Percentiles rank a stretch among this genome's conserved stretches.
Conservation (phyloP, 2,329 filamentous ascomycete genomes). For the Fusarium illudens region DNA sequence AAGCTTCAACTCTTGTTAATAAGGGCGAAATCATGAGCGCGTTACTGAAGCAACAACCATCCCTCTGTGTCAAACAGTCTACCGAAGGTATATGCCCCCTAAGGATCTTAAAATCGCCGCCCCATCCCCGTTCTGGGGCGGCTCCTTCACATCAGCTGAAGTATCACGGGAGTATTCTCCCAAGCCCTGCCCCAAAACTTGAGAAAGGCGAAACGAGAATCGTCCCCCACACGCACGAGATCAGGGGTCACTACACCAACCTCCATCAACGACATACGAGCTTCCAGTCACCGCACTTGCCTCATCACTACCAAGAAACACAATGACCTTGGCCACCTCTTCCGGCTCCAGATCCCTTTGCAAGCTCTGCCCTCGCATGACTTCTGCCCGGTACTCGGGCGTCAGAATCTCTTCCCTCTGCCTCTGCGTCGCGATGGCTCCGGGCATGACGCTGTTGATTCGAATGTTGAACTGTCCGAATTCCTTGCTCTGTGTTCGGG, state of each 20-base stretch:
- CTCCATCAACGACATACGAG: constrained; percentile 49
- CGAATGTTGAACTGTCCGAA: constrained; percentile 57
- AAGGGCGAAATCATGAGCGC: too few relatives aligned
- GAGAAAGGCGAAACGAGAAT: neutral
- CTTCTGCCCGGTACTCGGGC: constrained; percentile 50
- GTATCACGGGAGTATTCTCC: too few relatives aligned
- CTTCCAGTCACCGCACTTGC: constrained; percentile 56
- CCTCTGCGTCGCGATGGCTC: constrained; percentile 55
- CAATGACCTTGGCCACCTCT: constrained; percentile 56
- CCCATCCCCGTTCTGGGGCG: too few relatives aligned
- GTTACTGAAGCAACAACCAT: too few relatives aligned
- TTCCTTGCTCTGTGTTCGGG: constrained; percentile 63
- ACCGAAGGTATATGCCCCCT: too few relatives aligned
- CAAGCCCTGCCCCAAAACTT: neutral
- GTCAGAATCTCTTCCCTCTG: constrained; percentile 56
- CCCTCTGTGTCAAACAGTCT: too few relatives aligned
- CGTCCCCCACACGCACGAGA: neutral
- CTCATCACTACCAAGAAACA: constrained; percentile 58
- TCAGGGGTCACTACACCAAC: constrained; percentile 40
- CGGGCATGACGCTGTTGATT: constrained; percentile 61
- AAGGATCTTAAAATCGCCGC: too few relatives aligned
- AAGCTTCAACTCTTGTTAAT: too few relatives aligned
- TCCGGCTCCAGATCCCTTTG: constrained; percentile 52
- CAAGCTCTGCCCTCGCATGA: constrained; percentile 53
- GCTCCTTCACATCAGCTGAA: too few relatives aligned